Evolutionary conservation across 805 yeast genomes (phyloP).

Genomic region (Myxozyma monticola): DNA sequence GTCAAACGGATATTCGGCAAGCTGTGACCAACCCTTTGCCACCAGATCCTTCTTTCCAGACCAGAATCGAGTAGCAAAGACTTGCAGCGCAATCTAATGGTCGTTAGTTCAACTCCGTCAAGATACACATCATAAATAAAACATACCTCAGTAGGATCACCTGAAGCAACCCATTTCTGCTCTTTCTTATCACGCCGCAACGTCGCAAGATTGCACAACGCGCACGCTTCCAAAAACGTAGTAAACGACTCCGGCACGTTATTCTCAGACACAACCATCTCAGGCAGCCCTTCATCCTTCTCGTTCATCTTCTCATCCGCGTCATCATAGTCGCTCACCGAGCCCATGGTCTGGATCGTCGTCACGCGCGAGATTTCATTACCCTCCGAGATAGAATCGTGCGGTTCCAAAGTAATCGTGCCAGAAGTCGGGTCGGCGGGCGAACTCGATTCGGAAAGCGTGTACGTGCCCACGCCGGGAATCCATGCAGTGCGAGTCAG

Average conservation of each 20-base stretch:
- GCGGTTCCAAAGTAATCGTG: slow-evolving; percentile 35
- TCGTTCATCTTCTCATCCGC: background rate
- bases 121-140: too few relatives aligned
- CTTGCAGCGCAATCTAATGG: slow-evolving; percentile 68
- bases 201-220: slow-evolving; percentile 77
- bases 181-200: slow-evolving; percentile 52
- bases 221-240: slow-evolving; percentile 63
- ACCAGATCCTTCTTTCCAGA: slow-evolving; percentile 43
- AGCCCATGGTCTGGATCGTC: too few relatives aligned
- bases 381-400: too few relatives aligned
- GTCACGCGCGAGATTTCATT: too few relatives aligned
- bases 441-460: slow-evolving; percentile 55
- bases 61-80: slow-evolving; percentile 62
- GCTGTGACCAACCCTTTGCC: slow-evolving; percentile 49
- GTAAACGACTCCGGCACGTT: too few relatives aligned
- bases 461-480: slow-evolving; percentile 59
- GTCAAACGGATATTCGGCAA: slow-evolving; percentile 73
- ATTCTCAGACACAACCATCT: too few relatives aligned
- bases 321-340: background rate
- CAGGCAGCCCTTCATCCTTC: too few relatives aligned
- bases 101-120: background rate
- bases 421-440: slow-evolving; percentile 69
- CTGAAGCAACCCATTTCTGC: slow-evolving; percentile 72
- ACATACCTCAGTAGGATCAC: slow-evolving; percentile 91
- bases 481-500: slow-evolving; percentile 69